Evolutionary conservation across 2,329 filamentous ascomycete species (phyloP), one percentile per base, ranked within the genome.

Genomic region (Microsporum audouinii): DNA sequence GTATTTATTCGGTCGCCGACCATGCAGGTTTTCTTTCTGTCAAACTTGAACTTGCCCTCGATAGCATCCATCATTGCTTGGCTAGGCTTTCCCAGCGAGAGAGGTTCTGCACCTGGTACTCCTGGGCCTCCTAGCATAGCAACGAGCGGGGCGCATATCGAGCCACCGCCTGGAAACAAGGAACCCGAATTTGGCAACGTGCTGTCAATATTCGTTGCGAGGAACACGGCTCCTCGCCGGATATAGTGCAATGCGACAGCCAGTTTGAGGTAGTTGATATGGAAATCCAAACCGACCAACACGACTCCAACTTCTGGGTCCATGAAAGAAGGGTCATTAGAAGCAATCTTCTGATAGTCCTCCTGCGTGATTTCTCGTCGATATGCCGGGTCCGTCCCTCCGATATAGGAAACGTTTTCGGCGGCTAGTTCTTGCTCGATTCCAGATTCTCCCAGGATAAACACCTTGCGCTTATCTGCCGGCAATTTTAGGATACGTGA

Each of bases 11-110:
- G 82, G 73, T 99, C 94, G 5, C 94, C 94, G 49, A 99, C 83
- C 94, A 99, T 99, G 76, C 94, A 97, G 0, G 94, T 89, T 67
- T 85, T 85, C 63, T 81, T 83, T 41, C 91, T 83, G 72, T 97
- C 86, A 60, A 99, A 87, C 66, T 88, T 82, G 74, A 97, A 96
- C 75, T 95, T 96, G 62, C 92, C 92, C 78, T 97, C 92, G 61
- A 99, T 88, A 2, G 94, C 91, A 73, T 97, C 92, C 92, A 99
- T 96, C 94, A 99, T 99, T 2, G 92, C 92, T 78, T 96, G 91
- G 72, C 90, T 96, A 2, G 94, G 94, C 77, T 99, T 99, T 0
- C 94, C 94, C 45, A 97, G 77, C 2, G 89, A 85, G 36, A 90
- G 75, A 0, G 94, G 92, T 68, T 88, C 80, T 71, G 83, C 76